Conservation (phyloP, 148 eudicot species). For the Selenicereus undatus region DNA sequence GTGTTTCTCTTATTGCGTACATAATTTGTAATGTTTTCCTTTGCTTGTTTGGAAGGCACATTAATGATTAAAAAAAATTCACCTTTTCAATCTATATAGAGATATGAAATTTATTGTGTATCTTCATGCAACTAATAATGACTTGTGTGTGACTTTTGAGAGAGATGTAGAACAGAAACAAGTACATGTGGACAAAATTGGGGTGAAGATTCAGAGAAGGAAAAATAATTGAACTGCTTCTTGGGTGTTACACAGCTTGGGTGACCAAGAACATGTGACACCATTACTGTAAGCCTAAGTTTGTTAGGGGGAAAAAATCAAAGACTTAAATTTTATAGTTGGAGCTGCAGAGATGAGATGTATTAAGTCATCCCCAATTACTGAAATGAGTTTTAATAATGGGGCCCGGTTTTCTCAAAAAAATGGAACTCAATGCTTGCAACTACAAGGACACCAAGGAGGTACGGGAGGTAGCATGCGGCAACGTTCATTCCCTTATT, state of each 20-base stretch:
- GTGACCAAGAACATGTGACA: slow-evolving; percentile 16
- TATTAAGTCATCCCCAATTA: too few species aligned
- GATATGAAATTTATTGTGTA: not conserved
- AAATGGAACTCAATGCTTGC: too few species aligned
- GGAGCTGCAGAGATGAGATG: not conserved
- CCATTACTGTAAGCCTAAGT: slow-evolving; percentile 13
- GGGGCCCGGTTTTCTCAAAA: too few species aligned
- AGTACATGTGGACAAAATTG: slow-evolving; percentile 1
- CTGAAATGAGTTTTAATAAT: too few species aligned
- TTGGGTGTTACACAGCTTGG: not conserved
- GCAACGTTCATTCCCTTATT: too few species aligned
- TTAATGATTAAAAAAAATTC: too few species aligned
- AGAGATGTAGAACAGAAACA: not conserved
- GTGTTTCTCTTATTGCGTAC: too few species aligned
- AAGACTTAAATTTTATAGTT: not conserved
- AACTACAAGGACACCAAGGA: too few species aligned
- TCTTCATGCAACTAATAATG: not conserved
- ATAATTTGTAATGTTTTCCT: too few species aligned
- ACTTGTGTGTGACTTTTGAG: not conserved
- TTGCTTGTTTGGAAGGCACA: too few species aligned
- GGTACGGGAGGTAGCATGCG: too few species aligned
- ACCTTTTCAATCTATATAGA: too few species aligned
- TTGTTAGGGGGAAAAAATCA: not conserved
- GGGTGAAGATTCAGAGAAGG: not conserved
- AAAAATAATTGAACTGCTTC: not conserved